A percentile compares a stretch with the other conserved stretches of the same genome.
phyloP scores from a whole-genome alignment of 306 rosid genomes.

The Quercus engelmannii region DNA sequence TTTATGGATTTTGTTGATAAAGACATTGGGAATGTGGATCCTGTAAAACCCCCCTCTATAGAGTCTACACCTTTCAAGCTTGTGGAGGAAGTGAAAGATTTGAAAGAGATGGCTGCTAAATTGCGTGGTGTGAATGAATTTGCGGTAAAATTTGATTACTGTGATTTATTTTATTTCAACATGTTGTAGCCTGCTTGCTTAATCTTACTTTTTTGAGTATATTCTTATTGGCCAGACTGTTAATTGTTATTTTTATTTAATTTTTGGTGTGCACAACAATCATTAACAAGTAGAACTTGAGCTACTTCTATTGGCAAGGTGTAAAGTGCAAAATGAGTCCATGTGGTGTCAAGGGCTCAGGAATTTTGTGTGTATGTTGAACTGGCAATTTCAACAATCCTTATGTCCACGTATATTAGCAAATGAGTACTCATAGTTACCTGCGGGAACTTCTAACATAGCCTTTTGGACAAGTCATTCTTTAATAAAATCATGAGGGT shows the following conservation, averaged over 20 bases:
- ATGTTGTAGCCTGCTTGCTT: neutral
- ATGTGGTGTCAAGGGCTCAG: neutral
- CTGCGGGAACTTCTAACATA: neutral
- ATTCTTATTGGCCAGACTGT: neutral
- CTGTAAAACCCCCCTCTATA: constrained; percentile 49
- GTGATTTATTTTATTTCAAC: neutral
- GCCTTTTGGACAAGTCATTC: neutral
- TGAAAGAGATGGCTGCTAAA: constrained; percentile 78
- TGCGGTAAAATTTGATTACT: constrained; percentile 54
- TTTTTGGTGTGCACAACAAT: neutral
- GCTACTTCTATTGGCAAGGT: neutral
- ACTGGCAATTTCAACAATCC: neutral
- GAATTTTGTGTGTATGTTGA: neutral
- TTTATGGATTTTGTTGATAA: constrained; percentile 72
- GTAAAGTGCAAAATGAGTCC: neutral
- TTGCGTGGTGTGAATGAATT: constrained; percentile 70
- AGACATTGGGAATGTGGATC: constrained; percentile 37
- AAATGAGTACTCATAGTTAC: neutral
- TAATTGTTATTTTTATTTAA: no score
- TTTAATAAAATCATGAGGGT: neutral
- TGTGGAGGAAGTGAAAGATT: constrained; percentile 70
- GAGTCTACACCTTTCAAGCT: constrained; percentile 73
- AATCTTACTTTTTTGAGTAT: neutral
- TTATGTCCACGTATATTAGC: neutral
- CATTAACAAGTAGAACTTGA: neutral